A percentile compares a stretch with the other conserved stretches of the same genome.
Conservation (phyloP, 2,329 filamentous ascomycete genomes). For the Claviceps fusiformis region DNA sequence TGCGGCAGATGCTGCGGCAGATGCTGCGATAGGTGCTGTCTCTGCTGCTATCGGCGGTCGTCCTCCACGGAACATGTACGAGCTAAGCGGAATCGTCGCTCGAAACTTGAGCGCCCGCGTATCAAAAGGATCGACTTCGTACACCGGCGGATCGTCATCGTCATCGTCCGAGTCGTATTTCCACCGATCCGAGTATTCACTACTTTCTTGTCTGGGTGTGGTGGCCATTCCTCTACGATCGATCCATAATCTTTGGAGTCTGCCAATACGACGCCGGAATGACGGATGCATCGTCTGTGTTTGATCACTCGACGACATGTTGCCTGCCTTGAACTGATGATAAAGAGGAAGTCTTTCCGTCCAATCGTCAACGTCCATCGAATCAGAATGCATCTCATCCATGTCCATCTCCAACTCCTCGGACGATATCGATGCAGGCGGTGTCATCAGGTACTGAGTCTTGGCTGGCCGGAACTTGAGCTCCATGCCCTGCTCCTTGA, state of each 20-base stretch:
- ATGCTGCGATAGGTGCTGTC: slow-evolving; percentile 10
- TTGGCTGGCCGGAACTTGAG: slow-evolving; percentile 57
- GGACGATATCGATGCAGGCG: slow-evolving; percentile 42
- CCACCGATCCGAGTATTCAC: slow-evolving; percentile 51
- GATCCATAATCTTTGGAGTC: slow-evolving; percentile 74
- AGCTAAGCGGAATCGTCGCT: slow-evolving; percentile 40
- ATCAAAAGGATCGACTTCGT: slow-evolving; percentile 61
- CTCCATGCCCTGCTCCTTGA: slow-evolving; percentile 49
- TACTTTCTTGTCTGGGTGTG: slow-evolving; percentile 27
- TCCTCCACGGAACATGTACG: slow-evolving; percentile 25
- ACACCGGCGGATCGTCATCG: slow-evolving; percentile 62
- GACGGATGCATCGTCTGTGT: slow-evolving; percentile 39
- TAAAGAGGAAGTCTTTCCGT: slow-evolving; percentile 22
- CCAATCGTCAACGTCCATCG: slow-evolving; percentile 24
- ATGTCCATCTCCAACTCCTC: slow-evolving; percentile 40
- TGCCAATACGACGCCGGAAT: slow-evolving; percentile 73
- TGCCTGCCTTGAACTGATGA: slow-evolving; percentile 26
- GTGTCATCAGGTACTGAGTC: slow-evolving; percentile 56
- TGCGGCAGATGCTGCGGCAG: slow-evolving; percentile 11
- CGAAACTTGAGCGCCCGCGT: slow-evolving; percentile 46
- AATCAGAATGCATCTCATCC: slow-evolving; percentile 32
- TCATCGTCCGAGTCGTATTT: slow-evolving; percentile 83
- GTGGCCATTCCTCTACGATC: slow-evolving; percentile 60
- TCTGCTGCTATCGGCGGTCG: slow-evolving; percentile 21
- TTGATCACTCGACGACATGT: slow-evolving; percentile 21